Base-by-base conservation (phyloP, 2,329 filamentous ascomycete genomes). In the Talaromyces pinophilus region DNA sequence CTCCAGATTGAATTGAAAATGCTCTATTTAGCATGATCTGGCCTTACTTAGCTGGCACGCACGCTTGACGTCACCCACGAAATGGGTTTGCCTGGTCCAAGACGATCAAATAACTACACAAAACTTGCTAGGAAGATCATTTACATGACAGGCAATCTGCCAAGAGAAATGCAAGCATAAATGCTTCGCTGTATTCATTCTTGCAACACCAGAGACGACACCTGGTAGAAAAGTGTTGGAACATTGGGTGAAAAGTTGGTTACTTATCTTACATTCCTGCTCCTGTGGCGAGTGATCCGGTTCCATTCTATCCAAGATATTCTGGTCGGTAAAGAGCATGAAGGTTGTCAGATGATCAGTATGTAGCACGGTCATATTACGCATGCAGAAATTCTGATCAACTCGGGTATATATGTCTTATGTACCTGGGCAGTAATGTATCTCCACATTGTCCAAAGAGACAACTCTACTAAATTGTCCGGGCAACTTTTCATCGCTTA, bases 51-150 rank as follows among this genome's bases (percentile, higher is more conserved):
- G 25, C 15, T 8, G 25, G 50, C 50, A 17, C 33, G 33, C 54
- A 57, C n/a, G 33, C 54, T 57, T 57, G 54, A 57, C 54, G 54
- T 57, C 54, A 57, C 54, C 6, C 33, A 22, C 5, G 19, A 57
- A 22, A 25, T 15, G 33, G 15, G 3, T 38, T 57, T 38, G 52
- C 17, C n/a, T 35, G 52, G 30, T 57, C 40, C 54, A 57, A 35
- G 28, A 57, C 30, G 28, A 55, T 19, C 52, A 55, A 19, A 17
- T 19, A 17, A 13, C 52, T 22, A 38, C 33, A 1, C 33, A 57
- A 25, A 57, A 38, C 54, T 25, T 38, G n/a, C 30, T 38, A 6
- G 11, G 54, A 22, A 15, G 33, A 38, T 38, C 33, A 22, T 57
- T 28, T 8, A 40, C 54, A 22, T 25, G 54, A 25, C 54, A 38